phyloP scores from a whole-genome alignment of 176 grass and related monocot species.

The Coix lacrymajobi region DNA sequence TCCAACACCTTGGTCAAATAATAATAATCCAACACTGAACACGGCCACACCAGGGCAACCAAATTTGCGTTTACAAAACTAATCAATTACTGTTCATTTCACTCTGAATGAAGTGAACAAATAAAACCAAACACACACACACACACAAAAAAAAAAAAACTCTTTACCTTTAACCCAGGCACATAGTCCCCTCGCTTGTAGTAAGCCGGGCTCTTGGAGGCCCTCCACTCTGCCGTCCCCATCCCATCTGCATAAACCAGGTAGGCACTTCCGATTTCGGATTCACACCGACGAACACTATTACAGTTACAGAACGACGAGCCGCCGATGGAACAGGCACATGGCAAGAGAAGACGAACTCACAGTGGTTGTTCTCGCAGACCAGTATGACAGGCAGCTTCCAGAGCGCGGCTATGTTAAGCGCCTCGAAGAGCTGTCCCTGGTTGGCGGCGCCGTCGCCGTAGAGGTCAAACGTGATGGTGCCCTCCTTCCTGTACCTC shows the following conservation, averaged over 20 bases:
- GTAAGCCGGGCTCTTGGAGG: slow-evolving; percentile 74
- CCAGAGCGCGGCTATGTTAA: slow-evolving; percentile 94
- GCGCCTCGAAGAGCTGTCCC: slow-evolving; percentile 95
- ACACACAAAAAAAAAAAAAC: background rate
- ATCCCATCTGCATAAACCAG: slow-evolving; percentile 70
- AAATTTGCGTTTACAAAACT: background rate
- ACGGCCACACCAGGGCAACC: background rate
- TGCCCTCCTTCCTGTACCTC: slow-evolving; percentile 68
- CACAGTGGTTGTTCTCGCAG: slow-evolving; percentile 99
- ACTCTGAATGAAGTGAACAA: background rate
- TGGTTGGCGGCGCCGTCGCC: slow-evolving; percentile 90
- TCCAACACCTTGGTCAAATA: too few relatives aligned
- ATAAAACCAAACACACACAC: background rate
- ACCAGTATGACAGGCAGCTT: slow-evolving; percentile 72
- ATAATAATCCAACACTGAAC: background rate
- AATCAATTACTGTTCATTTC: background rate
- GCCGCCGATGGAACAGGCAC: background rate
- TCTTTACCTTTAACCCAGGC: slow-evolving; percentile 67
- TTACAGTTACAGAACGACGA: background rate
- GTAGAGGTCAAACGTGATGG: slow-evolving; percentile 71
- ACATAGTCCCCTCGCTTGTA: slow-evolving; percentile 98
- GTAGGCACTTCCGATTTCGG: background rate
- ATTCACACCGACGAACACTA: background rate
- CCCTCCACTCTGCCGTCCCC: slow-evolving; percentile 89
- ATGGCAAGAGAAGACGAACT: background rate